phyloP scores from a whole-genome alignment of 306 rosid genomes.

The Fragaria iinumae region DNA sequence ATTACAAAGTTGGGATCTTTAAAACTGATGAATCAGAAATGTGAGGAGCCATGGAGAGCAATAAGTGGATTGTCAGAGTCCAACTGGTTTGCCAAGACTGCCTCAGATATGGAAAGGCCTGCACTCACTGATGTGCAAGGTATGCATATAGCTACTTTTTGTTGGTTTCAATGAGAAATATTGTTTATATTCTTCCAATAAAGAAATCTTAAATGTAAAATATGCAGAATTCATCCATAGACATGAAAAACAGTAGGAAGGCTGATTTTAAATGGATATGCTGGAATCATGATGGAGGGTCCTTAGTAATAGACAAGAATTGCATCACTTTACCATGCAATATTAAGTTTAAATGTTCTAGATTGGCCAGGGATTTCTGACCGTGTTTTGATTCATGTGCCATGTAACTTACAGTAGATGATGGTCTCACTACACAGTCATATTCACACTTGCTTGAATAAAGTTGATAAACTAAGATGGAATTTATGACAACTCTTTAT shows the following conservation, averaged over 20 bases:
- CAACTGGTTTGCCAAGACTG: conserved; percentile 36
- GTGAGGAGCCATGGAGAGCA: conserved; percentile 41
- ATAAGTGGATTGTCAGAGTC: conserved; percentile 39
- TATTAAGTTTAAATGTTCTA: background rate
- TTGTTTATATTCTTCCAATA: background rate
- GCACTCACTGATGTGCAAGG: conserved; percentile 46
- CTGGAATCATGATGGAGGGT: background rate
- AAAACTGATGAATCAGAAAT: conserved; percentile 34
- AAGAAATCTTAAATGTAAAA: background rate
- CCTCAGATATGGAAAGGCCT: conserved; percentile 43
- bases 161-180: background rate
- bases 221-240: background rate
- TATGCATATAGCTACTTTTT: conserved; percentile 32
- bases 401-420: background rate
- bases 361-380: background rate
- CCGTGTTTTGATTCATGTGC: conserved; percentile 11
- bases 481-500: background rate
- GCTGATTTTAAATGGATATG: background rate
- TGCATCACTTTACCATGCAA: background rate
- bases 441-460: background rate
- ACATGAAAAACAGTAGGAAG: background rate
- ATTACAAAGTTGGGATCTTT: conserved; percentile 48
- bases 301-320: background rate
- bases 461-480: background rate
- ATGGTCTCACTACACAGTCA: background rate